Conservation (phyloP, 2,329 filamentous ascomycete species). For the Ophiostoma montium region DNA sequence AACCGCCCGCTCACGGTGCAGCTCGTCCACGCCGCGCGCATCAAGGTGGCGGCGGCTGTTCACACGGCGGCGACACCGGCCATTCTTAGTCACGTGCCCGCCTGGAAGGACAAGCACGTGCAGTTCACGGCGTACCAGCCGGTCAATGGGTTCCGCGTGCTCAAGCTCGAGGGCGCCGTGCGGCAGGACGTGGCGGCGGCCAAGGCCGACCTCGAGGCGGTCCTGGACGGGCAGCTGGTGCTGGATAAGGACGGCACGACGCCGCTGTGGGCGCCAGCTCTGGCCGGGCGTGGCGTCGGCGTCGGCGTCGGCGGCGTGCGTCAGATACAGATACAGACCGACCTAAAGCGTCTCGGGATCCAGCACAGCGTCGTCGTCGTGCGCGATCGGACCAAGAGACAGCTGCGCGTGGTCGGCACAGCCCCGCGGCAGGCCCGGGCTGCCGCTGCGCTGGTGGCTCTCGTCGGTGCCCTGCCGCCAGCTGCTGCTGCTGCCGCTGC, state of each 20-base stretch:
- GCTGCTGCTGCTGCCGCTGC: too few species aligned
- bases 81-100: neutral
- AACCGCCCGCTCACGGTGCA: constrained; percentile 22
- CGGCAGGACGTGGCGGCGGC: constrained; percentile 19
- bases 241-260: constrained; percentile 3
- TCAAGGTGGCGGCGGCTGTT: constrained; percentile 23
- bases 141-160: constrained; percentile 17
- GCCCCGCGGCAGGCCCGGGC: constrained; percentile 1
- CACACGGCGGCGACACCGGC: constrained; percentile 17
- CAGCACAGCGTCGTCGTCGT: constrained; percentile 17
- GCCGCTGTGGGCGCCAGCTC: constrained; percentile 5
- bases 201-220: constrained; percentile 19
- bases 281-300: constrained; percentile 11
- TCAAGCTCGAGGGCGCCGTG: constrained; percentile 25
- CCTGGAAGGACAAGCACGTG: neutral
- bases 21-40: constrained; percentile 23
- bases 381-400: constrained; percentile 17
- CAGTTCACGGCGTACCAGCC: neutral
- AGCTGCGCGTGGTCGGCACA: constrained; percentile 19
- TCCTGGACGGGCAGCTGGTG: constrained; percentile 20
- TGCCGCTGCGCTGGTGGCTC: constrained; percentile 10
- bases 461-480: too few species aligned
- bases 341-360: too few species aligned
- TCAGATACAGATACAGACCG: too few species aligned
- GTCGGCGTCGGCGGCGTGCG: too few species aligned